Evolutionary conservation across 352 stramenopile genomes (phyloP), one percentile per base, ranked within the genome.

Genomic region (Peronospora tabacina): DNA sequence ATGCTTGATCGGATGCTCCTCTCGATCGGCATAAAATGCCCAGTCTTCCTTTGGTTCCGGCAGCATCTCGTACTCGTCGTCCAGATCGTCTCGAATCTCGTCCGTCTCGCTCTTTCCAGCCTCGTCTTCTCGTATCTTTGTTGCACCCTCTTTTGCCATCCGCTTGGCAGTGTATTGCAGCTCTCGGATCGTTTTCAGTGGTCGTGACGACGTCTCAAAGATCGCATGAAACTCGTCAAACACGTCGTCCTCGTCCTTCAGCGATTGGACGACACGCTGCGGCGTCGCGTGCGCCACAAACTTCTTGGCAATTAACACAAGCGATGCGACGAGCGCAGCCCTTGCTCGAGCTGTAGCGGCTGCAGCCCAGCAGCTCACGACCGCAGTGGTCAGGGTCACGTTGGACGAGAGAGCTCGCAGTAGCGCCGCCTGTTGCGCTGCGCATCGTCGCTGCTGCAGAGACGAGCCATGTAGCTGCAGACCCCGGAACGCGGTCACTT

Each of bases 61-160:
- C 20, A 70, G 35, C 29, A 70, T 36, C 33, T 67, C 68, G 49
- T 69, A 76, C 24, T 72, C 68, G 37, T 63, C 52, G 17, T 70
- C 61, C 16, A 61, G 44, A 9, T 67, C 40, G 6, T 65, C 44
- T 19, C 36, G 5, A 2, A 2, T 19, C 7, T 33, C 52, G 15
- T 24, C 62, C 46, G 17, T 42, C 2, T 33, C 52, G 15, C 30
- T 66, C 55, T 24, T 37, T 1, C 55, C 48, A 0, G 4, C 30
- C 45, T 46, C 17, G n/a, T 45, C 36, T 6, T 15, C 12, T 9
- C 49, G 26, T 7, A 8, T 2, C 15, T 48, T 28, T 24, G 12
- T 15, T 20, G 32, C 49, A 5, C 24, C 16, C 16, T 10, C 51
- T 19, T 55, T 13, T 7, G 51, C 44, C 28, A 60, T 39, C n/a